These are phyloP conservation scores for Paracoccidioides lutzii DNA, from an alignment of 2,329 filamentous ascomycete genomes.

Conservation along the genomic window DNA sequence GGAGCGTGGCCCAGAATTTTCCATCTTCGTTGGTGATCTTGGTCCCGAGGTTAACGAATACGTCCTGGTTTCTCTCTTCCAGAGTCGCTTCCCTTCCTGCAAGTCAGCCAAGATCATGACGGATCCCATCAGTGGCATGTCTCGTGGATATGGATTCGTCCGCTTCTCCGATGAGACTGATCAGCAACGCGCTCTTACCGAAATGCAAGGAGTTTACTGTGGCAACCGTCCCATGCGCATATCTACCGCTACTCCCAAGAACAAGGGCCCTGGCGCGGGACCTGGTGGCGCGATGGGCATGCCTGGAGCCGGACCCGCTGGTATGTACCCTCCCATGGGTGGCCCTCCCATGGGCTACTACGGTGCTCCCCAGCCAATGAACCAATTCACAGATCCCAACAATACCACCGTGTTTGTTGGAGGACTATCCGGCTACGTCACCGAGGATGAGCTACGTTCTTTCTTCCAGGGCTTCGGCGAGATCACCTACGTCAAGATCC, in stretches of 20 bases:
- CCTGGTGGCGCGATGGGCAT: conserved; percentile 39
- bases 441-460: conserved; percentile 96
- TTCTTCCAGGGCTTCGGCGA: conserved; percentile 99
- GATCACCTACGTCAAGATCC: conserved; percentile 99
- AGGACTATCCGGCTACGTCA: conserved; percentile 92
- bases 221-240: conserved; percentile 98
- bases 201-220: conserved; percentile 99
- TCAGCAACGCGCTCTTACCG: conserved; percentile 85
- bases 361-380: conserved; percentile 71
- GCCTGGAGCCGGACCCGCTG: conserved; percentile 36
- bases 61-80: conserved; percentile 91
- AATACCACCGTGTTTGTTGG: conserved; percentile 99
- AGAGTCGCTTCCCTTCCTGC: conserved; percentile 90
- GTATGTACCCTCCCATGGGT: conserved; percentile 56
- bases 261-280: conserved; percentile 46
- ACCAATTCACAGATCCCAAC: conserved; percentile 99
- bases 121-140: conserved; percentile 94
- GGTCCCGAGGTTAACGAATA: conserved; percentile 98
- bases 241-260: conserved; percentile 94
- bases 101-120: conserved; percentile 99
- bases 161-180: conserved; percentile 92
- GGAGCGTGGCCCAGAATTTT: conserved; percentile 90
- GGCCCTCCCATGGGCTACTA: conserved; percentile 56
- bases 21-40: conserved; percentile 95
- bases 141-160: conserved; percentile 93